A percentile compares a stretch with the other conserved stretches of the same genome.
phyloP scores from a whole-genome alignment of 208 protist species.

The Phytomonas sp. region DNA sequence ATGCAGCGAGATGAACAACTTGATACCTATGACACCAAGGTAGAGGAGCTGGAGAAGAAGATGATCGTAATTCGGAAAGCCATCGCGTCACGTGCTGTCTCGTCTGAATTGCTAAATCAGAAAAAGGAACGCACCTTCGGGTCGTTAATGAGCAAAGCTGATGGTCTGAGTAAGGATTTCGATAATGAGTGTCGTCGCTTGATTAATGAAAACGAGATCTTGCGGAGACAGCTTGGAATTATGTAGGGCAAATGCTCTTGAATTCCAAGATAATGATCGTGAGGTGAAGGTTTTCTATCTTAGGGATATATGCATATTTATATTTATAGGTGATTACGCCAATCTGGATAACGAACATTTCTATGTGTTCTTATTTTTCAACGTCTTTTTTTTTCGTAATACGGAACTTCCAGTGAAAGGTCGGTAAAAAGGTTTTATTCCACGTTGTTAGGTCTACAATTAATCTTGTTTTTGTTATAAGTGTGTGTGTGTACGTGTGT shows the following conservation, averaged over 20 bases:
- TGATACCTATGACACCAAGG: conserved; percentile 49
- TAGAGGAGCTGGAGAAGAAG: conserved; percentile 74
- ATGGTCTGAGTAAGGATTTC: conserved; percentile 45
- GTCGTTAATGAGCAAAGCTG: conserved; percentile 32
- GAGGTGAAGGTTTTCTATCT: background rate
- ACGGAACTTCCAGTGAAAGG: background rate
- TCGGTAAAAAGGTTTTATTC: background rate
- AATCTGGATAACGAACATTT: background rate
- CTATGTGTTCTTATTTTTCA: background rate
- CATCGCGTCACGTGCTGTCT: conserved; percentile 46
- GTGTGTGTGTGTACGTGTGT: background rate
- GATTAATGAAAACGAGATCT: conserved; percentile 29
- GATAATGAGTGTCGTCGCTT: conserved; percentile 43
- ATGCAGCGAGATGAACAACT: conserved; percentile 64
- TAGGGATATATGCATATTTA: background rate
- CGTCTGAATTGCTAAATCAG: conserved; percentile 39
- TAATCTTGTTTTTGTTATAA: background rate
- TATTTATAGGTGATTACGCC: background rate
- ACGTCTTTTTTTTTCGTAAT: background rate
- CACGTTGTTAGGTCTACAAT: background rate
- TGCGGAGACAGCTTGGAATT: conserved; percentile 14
- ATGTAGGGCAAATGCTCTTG: conserved; percentile 4
- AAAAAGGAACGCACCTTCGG: conserved; percentile 57
- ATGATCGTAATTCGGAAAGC: conserved; percentile 59
- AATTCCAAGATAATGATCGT: conserved; percentile 1